A percentile compares a stretch with the other conserved stretches of the same genome.
These are phyloP conservation scores for Fraxinus velutina DNA, from an alignment of 305 asterid species.

Conservation along the genomic window DNA sequence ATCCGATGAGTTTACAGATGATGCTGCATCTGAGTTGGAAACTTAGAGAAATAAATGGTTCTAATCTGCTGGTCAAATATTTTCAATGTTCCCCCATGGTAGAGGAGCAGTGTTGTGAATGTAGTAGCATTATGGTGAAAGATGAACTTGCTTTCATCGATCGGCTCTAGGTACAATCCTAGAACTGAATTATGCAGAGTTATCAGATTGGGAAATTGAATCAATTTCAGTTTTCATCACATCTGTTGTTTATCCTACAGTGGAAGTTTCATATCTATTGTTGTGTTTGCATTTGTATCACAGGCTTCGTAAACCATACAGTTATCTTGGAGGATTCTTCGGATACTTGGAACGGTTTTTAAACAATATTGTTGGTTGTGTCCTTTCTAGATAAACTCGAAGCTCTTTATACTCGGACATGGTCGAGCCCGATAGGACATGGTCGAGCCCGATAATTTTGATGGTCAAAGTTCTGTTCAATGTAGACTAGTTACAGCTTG, in stretches of 20 bases:
- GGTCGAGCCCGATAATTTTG: background rate
- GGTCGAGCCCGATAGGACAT: slow-evolving; percentile 15
- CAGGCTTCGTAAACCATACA: background rate
- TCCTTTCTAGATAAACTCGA: background rate
- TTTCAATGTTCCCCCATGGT: background rate
- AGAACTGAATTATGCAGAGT: background rate
- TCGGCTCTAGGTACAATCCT: background rate
- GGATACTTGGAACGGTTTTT: background rate
- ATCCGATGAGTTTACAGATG: slow-evolving; percentile 20
- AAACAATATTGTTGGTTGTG: background rate
- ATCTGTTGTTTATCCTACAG: background rate
- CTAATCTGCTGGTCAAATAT: background rate
- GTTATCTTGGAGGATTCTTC: background rate
- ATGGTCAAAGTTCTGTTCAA: background rate
- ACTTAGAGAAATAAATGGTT: slow-evolving; percentile 14
- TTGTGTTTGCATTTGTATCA: slow-evolving; percentile 3
- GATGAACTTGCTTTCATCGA: slow-evolving; percentile 3
- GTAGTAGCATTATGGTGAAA: slow-evolving; percentile 10
- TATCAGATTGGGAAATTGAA: background rate
- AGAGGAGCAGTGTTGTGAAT: background rate
- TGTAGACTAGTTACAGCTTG: background rate
- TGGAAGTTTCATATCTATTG: background rate
- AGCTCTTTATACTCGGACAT: slow-evolving; percentile 6
- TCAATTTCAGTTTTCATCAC: background rate
- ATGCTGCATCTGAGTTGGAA: slow-evolving; percentile 32